Percentiles rank a stretch among this genome's conserved stretches.
These are phyloP conservation scores for Penicillium freii DNA, from an alignment of 2,329 filamentous ascomycete genomes.

Conservation along the genomic window DNA sequence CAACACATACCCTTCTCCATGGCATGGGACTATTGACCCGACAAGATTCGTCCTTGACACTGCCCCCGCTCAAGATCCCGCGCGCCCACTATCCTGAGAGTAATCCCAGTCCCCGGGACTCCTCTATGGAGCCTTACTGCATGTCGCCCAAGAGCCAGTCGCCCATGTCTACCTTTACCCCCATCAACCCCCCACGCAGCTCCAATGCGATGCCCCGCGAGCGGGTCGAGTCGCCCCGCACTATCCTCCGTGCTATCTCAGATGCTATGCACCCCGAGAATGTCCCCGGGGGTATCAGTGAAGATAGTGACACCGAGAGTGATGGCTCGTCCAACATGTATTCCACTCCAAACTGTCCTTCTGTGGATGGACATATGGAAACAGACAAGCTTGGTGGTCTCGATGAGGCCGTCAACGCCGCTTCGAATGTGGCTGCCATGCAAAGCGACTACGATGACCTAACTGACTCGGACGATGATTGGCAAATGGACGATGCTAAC, in stretches of 20 bases:
- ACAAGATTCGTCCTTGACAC: not conserved
- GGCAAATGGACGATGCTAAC: constrained; percentile 13
- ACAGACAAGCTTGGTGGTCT: not conserved
- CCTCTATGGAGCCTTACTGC: constrained; percentile 38
- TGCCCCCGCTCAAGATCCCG: constrained; percentile 16
- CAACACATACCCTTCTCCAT: constrained; percentile 18
- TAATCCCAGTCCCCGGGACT: constrained; percentile 43
- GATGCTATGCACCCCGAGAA: constrained; percentile 3
- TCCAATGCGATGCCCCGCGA: constrained; percentile 9
- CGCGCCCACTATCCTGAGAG: constrained; percentile 29
- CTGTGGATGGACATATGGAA: constrained; percentile 5
- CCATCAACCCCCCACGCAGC: constrained; percentile 43
- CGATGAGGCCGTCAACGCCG: not conserved
- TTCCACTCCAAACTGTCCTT: constrained; percentile 15
- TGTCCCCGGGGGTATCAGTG: constrained; percentile 7
- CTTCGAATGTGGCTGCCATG: not conserved
- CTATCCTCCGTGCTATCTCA: constrained; percentile 25
- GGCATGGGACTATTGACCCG: not conserved
- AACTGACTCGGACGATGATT: constrained; percentile 15
- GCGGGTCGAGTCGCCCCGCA: constrained; percentile 21
- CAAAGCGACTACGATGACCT: constrained; percentile 5
- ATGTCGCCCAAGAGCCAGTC: constrained; percentile 43
- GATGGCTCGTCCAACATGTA: constrained; percentile 15
- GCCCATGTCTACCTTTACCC: constrained; percentile 39
- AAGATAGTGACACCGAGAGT: constrained; percentile 15